Evolutionary conservation across 1,284 basidiomycete genomes (phyloP), one percentile per base, ranked within the genome.

Genomic region (Ceratobasidium sp.): DNA sequence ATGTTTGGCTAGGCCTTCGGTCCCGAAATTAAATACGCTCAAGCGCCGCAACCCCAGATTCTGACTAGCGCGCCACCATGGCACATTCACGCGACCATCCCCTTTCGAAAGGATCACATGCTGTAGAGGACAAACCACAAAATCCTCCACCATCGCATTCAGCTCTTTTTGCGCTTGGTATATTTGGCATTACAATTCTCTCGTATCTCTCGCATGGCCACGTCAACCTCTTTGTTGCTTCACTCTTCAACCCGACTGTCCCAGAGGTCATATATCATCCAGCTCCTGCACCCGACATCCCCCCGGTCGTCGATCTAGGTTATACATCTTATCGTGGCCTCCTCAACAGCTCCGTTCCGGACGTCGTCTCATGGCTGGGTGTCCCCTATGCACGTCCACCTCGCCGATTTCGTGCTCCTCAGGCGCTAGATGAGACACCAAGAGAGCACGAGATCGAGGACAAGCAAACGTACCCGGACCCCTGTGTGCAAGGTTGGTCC

Each of bases 311-410:
- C 17, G 77, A 81, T 61, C 76, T 77, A 15, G 81, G 81, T 4
- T 81, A 81, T 68, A 80, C 80, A 25, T 82, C 81, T 40, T 85
- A 90, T 80, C 83, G 84, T 0, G 90, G 89, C 1, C 87, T 83
- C 77, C 85, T 87, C 0, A 86, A 89, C 78, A 59, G 64, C 22
- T 34, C 71, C 19, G 59, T 64, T 43, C 71, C 71, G 6, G 49
- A 64, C 46, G 86, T 88, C 3, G 87, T 90, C 9, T 89, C 89
- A 0, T 92, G 89, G 80, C 83, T 86, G 1, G 87, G 87, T 11
- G 80, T 88, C 8, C 87, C 86, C 3, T 88, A 86, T 76, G 86
- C 86, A 6, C 83, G 86, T 76, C 83, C 86, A 5, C 87, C 0
- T 43, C 81, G 81, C 4, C 83, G 87, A 0, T 87, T 84, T 79